These are phyloP conservation scores for Fusarium poae DNA, from an alignment of 2,329 filamentous ascomycete species.

Conservation along the genomic window DNA sequence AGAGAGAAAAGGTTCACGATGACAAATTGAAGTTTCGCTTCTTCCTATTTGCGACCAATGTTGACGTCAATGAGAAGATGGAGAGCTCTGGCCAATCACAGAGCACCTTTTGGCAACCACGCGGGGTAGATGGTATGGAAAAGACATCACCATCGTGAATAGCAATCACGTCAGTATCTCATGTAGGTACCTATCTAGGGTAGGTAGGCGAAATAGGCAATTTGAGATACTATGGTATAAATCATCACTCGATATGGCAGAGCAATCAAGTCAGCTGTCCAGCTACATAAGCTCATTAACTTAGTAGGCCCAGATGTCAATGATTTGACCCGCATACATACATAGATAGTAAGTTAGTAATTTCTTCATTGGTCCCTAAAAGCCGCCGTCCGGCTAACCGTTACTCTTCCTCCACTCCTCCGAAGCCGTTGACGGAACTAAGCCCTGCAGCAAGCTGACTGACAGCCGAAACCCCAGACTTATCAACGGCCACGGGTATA, in stretches of 20 bases:
- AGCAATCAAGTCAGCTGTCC: conserved; percentile 19
- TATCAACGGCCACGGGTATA: not conserved
- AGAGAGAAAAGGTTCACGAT: conserved; percentile 15
- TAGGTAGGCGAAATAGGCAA: not conserved
- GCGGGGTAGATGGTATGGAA: conserved; percentile 34
- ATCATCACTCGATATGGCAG: conserved; percentile 43
- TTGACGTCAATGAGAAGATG: conserved; percentile 45
- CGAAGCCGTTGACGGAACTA: conserved; percentile 25
- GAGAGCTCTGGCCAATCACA: conserved; percentile 47
- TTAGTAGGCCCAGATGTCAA: not conserved
- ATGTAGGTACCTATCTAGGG: conserved; percentile 22
- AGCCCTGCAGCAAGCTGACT: conserved; percentile 6
- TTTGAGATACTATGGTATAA: not conserved
- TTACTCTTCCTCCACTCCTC: conserved; percentile 32
- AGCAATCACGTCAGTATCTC: conserved; percentile 32
- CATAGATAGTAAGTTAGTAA: conserved; percentile 23
- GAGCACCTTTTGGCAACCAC: conserved; percentile 43
- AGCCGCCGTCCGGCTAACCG: conserved; percentile 22
- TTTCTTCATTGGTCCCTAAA: conserved; percentile 1
- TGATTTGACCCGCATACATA: conserved; percentile 11
- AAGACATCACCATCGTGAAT: conserved; percentile 36
- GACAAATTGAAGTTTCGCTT: conserved; percentile 17
- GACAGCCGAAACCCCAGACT: conserved; percentile 21
- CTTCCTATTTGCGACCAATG: conserved; percentile 15
- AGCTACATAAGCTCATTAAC: conserved; percentile 31